Evolutionary conservation across 176 grass and related monocot genomes (phyloP).

Genomic region (Chrysopogon serrulatus): DNA sequence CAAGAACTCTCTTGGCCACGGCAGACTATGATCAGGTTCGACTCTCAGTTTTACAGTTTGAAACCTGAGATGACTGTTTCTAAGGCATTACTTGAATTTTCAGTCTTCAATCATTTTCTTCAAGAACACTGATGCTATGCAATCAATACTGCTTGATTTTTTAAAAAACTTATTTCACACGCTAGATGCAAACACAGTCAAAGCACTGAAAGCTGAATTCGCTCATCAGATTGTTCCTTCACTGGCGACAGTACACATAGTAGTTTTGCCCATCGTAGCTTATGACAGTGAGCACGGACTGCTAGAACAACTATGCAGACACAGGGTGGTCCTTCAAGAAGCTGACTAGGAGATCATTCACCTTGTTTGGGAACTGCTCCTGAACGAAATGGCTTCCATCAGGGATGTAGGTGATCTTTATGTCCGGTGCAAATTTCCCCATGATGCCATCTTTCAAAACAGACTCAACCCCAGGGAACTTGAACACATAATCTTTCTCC

Average conservation of each 20-base stretch:
- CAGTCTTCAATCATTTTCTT: neutral
- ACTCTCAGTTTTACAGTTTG: neutral
- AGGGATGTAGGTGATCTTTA: too few relatives aligned
- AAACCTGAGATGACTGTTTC: neutral
- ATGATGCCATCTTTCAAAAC: slow-evolving; percentile 24
- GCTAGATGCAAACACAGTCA: too few relatives aligned
- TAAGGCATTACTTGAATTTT: neutral
- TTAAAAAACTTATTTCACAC: too few relatives aligned
- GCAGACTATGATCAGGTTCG: neutral
- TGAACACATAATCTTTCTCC: slow-evolving; percentile 37
- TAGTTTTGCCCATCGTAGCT: too few relatives aligned
- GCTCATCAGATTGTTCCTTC: too few relatives aligned
- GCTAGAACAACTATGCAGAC: neutral
- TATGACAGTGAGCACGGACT: neutral
- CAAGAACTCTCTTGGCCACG: neutral
- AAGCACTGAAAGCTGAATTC: too few relatives aligned
- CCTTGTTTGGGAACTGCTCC: slow-evolving; percentile 49
- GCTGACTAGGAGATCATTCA: slow-evolving; percentile 28
- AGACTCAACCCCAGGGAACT: slow-evolving; percentile 43
- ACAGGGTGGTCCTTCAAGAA: slow-evolving; percentile 38
- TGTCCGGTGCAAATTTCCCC: slow-evolving; percentile 34
- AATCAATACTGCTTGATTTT: too few relatives aligned
- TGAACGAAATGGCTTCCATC: slow-evolving; percentile 48
- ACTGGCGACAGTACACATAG: too few relatives aligned
- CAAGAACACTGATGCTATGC: too few relatives aligned